Percentiles rank a stretch among this genome's conserved stretches.
These are phyloP conservation scores for Leucocoprinus leucothites DNA, from an alignment of 768 basidiomycete genomes.

Conservation along the genomic window DNA sequence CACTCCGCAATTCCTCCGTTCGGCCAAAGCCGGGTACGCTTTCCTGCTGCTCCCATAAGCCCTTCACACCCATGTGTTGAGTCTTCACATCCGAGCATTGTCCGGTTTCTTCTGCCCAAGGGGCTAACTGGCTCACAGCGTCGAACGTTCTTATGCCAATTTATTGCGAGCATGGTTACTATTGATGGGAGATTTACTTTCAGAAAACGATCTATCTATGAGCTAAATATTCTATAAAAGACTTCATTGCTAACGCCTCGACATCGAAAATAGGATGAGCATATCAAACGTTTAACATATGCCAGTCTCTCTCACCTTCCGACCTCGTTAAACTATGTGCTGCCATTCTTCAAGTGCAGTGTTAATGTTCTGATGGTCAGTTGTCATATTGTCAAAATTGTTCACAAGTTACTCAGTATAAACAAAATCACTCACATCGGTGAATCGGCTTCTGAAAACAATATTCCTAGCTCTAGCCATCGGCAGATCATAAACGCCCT, in stretches of 20 bases:
- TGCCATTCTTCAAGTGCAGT: conserved; percentile 1
- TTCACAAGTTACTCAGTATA: background rate
- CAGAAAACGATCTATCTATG: no score
- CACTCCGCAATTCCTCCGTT: background rate
- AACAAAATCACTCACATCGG: conserved; percentile 4
- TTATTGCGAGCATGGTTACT: no score
- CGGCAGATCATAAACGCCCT: conserved; percentile 4
- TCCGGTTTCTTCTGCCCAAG: background rate
- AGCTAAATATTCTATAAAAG: no score
- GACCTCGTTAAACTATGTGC: background rate
- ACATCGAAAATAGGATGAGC: no score
- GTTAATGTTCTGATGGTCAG: conserved; percentile 1
- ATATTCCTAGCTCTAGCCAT: background rate
- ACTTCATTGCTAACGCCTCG: no score
- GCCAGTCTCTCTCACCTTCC: background rate
- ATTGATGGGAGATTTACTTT: no score
- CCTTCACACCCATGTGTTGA: background rate
- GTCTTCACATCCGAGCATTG: background rate
- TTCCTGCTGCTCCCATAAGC: background rate
- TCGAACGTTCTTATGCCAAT: no score
- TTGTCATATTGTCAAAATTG: no score
- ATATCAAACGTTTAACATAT: no score
- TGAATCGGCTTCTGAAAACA: background rate
- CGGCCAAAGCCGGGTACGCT: background rate
- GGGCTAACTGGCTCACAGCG: no score